These are phyloP conservation scores for Diatrype stigma DNA, from an alignment of 2,329 filamentous ascomycete genomes.

Conservation along the genomic window DNA sequence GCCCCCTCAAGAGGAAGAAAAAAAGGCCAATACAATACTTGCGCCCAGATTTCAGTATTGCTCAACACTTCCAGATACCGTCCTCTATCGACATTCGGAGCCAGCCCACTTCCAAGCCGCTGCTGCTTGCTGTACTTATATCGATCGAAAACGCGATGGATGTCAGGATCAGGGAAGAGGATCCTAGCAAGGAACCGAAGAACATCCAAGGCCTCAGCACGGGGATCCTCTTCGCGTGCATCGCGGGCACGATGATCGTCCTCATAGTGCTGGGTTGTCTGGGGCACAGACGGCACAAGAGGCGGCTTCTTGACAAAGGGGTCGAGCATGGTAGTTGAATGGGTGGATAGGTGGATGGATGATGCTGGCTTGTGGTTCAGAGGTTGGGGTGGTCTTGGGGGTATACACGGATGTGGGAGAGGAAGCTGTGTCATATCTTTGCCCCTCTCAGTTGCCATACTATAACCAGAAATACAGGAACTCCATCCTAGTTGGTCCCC, in stretches of 20 bases:
- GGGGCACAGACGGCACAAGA: neutral
- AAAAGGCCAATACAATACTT: too few species aligned
- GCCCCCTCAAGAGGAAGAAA: too few species aligned
- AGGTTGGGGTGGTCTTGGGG: neutral
- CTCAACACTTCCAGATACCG: too few species aligned
- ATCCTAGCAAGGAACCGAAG: neutral
- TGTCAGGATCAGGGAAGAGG: neutral
- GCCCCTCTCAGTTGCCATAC: too few species aligned
- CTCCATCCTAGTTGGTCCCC: neutral
- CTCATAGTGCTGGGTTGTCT: conserved; percentile 20
- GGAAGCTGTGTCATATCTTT: neutral
- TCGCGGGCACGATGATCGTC: conserved; percentile 29
- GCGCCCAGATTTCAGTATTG: too few species aligned
- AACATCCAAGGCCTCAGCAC: conserved; percentile 20
- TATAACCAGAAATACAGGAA: neutral
- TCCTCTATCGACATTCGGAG: too few species aligned
- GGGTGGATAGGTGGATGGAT: neutral
- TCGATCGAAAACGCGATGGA: neutral
- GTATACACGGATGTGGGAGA: neutral
- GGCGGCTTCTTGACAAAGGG: neutral
- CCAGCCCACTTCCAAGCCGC: too few species aligned
- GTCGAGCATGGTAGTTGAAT: neutral
- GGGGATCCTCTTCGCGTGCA: conserved; percentile 29
- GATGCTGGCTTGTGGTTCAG: neutral
- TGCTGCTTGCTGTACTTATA: too few species aligned